phyloP scores from a whole-genome alignment of 1,284 basidiomycete species.

The Cryptococcus sp. region DNA sequence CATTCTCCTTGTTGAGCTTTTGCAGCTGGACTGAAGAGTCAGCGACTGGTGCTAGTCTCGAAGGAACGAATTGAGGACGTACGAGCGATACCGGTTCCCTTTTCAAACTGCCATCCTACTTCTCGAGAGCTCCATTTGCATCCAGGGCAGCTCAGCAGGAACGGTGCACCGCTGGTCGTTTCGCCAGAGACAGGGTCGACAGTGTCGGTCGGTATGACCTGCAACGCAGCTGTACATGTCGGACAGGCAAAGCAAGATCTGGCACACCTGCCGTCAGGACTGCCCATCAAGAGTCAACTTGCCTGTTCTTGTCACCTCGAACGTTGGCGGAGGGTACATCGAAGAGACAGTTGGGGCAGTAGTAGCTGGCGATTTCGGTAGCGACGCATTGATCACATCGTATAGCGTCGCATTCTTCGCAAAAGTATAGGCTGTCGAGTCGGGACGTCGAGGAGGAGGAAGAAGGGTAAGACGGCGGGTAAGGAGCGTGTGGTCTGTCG shows the following conservation, averaged over 20 bases:
- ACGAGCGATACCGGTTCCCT: conserved; percentile 90
- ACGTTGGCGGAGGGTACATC: conserved; percentile 96
- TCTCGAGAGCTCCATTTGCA: conserved; percentile 94
- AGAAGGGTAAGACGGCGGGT: conserved; percentile 64
- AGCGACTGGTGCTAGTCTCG: conserved; percentile 1
- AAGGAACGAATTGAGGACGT: too few species aligned
- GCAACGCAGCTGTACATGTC: conserved; percentile 76
- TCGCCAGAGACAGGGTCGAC: conserved; percentile 40
- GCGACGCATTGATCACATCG: conserved; percentile 87
- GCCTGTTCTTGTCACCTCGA: conserved; percentile 91
- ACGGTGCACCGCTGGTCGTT: conserved; percentile 66
- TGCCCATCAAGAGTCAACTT: conserved; percentile 11
- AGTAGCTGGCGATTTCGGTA: conserved; percentile 91
- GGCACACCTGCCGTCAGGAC: conserved; percentile 60
- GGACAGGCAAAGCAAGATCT: conserved; percentile 97
- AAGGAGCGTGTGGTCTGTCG: conserved; percentile 45
- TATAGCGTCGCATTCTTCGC: conserved; percentile 95
- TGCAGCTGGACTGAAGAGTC: conserved; percentile 71
- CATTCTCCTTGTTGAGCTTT: conserved; percentile 75
- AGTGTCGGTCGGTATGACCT: conserved; percentile 50
- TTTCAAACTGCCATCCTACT: conserved; percentile 88
- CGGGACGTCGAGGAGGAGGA: conserved; percentile 76
- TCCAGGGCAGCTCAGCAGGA: conserved; percentile 82
- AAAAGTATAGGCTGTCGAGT: conserved; percentile 85
- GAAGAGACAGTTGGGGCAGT: conserved; percentile 98